Percentiles rank a stretch among this genome's conserved stretches.
Evolutionary conservation across 2,329 filamentous ascomycete genomes (phyloP).

Genomic region (Phialophora chinensis): DNA sequence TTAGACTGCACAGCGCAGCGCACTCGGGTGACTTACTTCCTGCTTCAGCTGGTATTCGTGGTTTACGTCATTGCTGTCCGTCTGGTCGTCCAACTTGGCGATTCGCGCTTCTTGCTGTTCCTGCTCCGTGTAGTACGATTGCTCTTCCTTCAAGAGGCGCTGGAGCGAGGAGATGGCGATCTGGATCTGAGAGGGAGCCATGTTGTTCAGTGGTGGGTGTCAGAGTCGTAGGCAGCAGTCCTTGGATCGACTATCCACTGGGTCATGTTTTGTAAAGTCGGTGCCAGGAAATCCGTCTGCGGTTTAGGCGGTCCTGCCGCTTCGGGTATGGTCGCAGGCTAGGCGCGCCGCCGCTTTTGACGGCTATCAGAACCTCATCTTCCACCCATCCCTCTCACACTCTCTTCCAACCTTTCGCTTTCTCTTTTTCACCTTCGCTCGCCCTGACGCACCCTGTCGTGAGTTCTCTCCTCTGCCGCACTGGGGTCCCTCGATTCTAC

Average conservation of each 20-base stretch:
- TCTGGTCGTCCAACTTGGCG: slow-evolving; percentile 63
- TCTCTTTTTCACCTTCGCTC: too few species aligned
- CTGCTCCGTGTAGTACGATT: slow-evolving; percentile 86
- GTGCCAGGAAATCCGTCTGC: too few species aligned
- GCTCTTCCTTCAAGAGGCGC: slow-evolving; percentile 89
- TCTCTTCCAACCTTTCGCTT: too few species aligned
- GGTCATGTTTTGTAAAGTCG: too few species aligned
- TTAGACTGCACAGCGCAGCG: neutral
- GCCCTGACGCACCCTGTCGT: too few species aligned
- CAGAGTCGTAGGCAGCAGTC: neutral
- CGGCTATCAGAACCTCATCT: too few species aligned
- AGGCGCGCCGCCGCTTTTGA: too few species aligned
- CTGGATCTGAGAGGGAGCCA: slow-evolving; percentile 38
- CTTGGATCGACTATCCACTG: neutral
- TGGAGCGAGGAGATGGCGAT: slow-evolving; percentile 80
- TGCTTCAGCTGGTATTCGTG: slow-evolving; percentile 80
- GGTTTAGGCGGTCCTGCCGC: too few species aligned
- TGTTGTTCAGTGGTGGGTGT: slow-evolving; percentile 10
- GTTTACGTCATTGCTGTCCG: slow-evolving; percentile 77
- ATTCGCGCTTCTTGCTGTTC: slow-evolving; percentile 75
- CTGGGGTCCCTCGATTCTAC: too few species aligned
- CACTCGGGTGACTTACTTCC: slow-evolving; percentile 64
- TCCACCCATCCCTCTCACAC: too few species aligned
- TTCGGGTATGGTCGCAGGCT: too few species aligned
- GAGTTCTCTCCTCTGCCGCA: too few species aligned